phyloP scores from a whole-genome alignment of 768 basidiomycete species.

The Tricholoma matsutake region DNA sequence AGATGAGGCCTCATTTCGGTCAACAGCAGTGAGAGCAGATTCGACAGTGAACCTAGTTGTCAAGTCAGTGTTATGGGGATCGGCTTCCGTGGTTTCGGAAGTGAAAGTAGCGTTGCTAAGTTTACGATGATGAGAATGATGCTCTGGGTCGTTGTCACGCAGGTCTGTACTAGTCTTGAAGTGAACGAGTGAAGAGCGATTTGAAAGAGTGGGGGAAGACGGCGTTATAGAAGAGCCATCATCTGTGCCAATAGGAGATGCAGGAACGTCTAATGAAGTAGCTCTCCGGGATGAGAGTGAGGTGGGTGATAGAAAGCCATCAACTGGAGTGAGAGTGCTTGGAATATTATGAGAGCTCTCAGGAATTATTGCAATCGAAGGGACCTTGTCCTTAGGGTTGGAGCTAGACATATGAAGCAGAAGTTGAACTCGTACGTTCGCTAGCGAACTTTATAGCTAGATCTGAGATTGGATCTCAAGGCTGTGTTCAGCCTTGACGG shows the following conservation, averaged over 20 bases:
- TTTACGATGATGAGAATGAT: constrained; percentile 46
- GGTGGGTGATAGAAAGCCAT: constrained; percentile 25
- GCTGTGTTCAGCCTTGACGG: no score
- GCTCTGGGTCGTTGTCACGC: constrained; percentile 66
- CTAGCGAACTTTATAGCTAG: neutral
- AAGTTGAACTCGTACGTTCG: neutral
- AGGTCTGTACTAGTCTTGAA: constrained; percentile 54
- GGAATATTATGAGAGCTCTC: constrained; percentile 6
- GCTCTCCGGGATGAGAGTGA: constrained; percentile 18
- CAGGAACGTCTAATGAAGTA: constrained; percentile 8
- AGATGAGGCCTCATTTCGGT: constrained; percentile 19
- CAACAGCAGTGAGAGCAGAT: constrained; percentile 34
- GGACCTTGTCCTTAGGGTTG: neutral
- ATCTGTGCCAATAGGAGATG: constrained; percentile 30
- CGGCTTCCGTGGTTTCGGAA: constrained; percentile 52
- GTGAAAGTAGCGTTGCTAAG: constrained; percentile 53
- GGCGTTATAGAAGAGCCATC: constrained; percentile 46
- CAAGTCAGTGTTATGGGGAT: constrained; percentile 29
- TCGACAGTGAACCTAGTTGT: constrained; percentile 39
- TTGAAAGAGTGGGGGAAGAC: constrained; percentile 77
- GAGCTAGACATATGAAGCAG: neutral
- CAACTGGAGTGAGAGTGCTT: neutral
- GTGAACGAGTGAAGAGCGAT: constrained; percentile 51
- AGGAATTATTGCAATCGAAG: constrained; percentile 10
- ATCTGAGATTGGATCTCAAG: neutral